phyloP scores from a whole-genome alignment of 768 basidiomycete genomes.

The Leccinellum rugosiceps region DNA sequence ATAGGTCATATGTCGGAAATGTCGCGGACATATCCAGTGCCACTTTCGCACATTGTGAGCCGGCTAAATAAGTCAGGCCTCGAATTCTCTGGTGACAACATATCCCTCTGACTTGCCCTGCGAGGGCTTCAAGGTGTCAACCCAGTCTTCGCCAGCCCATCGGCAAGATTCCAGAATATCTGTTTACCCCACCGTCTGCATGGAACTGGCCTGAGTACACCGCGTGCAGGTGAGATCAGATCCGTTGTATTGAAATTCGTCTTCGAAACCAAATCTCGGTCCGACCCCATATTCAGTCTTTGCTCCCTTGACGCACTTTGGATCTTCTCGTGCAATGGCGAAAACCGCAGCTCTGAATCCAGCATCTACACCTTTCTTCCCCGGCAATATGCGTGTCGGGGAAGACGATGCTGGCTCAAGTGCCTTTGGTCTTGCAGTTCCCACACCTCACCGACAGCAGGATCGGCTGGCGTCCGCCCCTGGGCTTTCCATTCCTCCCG shows the following conservation, averaged over 20 bases:
- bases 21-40: conserved; percentile 1
- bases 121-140: neutral
- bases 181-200: conserved; percentile 15
- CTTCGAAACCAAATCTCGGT: conserved; percentile 5
- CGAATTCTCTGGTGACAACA: conserved; percentile 16
- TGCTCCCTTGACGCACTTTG: conserved; percentile 18
- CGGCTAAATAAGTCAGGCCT: conserved; percentile 16
- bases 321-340: conserved; percentile 49
- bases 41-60: conserved; percentile 27
- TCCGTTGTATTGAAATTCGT: neutral
- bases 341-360: conserved; percentile 78
- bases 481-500: conserved; percentile 55
- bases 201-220: conserved; percentile 26
- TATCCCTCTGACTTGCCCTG: conserved; percentile 4
- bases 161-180: neutral
- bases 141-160: neutral
- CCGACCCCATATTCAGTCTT: conserved; percentile 14
- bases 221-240: conserved; percentile 23
- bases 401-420: conserved; percentile 50
- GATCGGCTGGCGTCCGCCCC: conserved; percentile 49
- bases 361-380: conserved; percentile 82
- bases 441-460: conserved; percentile 40
- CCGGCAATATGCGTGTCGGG: conserved; percentile 52
- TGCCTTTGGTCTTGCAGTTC: conserved; percentile 45
- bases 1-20: neutral